A percentile compares a stretch with the other conserved stretches of the same genome.
Evolutionary conservation across 2,329 filamentous ascomycete species (phyloP).

Genomic region (Fusarium brachygibbosum): DNA sequence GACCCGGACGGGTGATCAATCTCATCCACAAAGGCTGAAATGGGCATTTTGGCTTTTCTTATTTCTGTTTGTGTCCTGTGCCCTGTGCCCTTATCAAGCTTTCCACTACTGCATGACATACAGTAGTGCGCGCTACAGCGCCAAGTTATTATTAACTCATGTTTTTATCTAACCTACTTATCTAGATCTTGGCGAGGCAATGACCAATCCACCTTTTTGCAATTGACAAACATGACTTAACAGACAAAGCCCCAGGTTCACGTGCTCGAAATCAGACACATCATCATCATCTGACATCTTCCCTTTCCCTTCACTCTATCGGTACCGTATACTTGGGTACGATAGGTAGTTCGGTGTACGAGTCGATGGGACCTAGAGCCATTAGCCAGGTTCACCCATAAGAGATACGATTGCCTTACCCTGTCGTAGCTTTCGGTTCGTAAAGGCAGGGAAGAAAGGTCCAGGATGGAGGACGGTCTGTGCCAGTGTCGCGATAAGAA

Average conservation of each 20-base stretch:
- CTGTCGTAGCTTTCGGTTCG: background rate
- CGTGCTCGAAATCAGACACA: background rate
- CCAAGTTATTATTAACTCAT: background rate
- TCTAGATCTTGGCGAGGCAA: no score
- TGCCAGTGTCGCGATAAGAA: background rate
- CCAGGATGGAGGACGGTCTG: constrained; percentile 20
- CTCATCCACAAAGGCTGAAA: fast-evolving
- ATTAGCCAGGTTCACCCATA: background rate
- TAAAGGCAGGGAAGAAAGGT: background rate
- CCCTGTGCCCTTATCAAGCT: background rate
- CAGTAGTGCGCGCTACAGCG: background rate
- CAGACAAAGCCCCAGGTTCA: background rate
- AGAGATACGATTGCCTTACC: background rate
- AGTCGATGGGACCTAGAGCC: background rate
- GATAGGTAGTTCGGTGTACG: background rate
- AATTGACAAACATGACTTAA: background rate
- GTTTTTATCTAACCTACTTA: background rate
- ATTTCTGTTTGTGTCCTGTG: background rate
- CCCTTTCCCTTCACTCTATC: no score
- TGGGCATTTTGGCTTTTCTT: background rate
- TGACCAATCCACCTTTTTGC: background rate
- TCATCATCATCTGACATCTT: no score
- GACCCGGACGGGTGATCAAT: no score
- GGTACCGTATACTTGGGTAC: background rate
- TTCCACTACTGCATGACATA: background rate